Evolutionary conservation across 768 basidiomycete species (phyloP), one percentile per base, ranked within the genome.

Genomic region (Cystofilobasidium bisporidii): DNA sequence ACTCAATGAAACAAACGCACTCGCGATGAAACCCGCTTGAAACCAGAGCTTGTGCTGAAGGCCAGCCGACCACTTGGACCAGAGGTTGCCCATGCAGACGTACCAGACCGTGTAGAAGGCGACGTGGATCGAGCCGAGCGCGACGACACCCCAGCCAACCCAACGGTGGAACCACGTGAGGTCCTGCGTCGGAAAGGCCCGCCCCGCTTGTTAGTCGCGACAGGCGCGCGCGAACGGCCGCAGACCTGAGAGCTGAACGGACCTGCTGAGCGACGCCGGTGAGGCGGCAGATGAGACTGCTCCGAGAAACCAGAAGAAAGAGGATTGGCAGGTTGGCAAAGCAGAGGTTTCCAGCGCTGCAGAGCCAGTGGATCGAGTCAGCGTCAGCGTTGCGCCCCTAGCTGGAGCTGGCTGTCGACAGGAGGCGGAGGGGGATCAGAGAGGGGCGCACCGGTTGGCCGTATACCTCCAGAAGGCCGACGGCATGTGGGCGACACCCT

Each of bases 61-160:
- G 17, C 43, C 43, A 12, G 22, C 45, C 43, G 28, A 12, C 28
- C 60, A 61, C 10, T 18, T 26, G 4, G 62, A 38, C 47, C 62
- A 48, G 22, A 50, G 38, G 50, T 50, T 63, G 1, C 62, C 62
- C 12, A 63, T 22, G 20, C 20, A 17, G 62, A 53, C 14, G 48
- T 50, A 48, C 33, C 45, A 50, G n/a, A 63, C 28, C n/a, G 24
- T 50, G 43, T 43, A 41, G 24, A 61, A 30, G 12, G 28, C 60
- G 60, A 61, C 60, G 43, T 43, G 40, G 40, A 62, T 30, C 9
- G 45, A 47, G 40, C 41, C 20, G 22, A 61, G 60, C 17, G 45
- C 60, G 60, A 61, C 60, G 48, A 63, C 48, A 2, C 47, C 50
- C 62, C 62, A 63, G 10, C 62, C 62, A n/a, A 63, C 50, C 62